These are phyloP conservation scores for Cocos nucifera DNA, from an alignment of 176 grass and related monocot genomes.

Conservation along the genomic window DNA sequence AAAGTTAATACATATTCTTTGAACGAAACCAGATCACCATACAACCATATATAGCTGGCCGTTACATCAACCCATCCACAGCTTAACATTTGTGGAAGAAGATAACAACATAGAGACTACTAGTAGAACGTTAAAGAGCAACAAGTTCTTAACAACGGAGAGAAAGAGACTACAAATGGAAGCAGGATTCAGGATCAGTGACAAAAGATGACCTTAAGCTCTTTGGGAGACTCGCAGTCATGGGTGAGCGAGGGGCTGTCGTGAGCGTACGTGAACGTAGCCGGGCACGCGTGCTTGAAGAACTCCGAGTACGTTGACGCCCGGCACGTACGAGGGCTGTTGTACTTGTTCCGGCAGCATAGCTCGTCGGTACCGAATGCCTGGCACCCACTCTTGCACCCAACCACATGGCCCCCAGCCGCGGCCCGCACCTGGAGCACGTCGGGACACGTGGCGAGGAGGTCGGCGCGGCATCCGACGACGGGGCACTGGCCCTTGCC, in stretches of 20 bases:
- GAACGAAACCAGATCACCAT: no score
- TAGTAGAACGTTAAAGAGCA: no score
- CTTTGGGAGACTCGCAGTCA: no score
- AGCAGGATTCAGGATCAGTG: no score
- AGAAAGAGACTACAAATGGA: no score
- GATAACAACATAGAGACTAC: no score
- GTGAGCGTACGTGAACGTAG: slow-evolving; percentile 85
- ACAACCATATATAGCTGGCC: no score
- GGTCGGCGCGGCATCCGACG: slow-evolving; percentile 56
- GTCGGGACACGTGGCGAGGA: slow-evolving; percentile 53
- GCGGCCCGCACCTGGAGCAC: slow-evolving; percentile 66
- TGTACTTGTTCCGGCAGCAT: slow-evolving; percentile 91
- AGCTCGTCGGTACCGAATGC: slow-evolving; percentile 79
- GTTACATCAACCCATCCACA: no score
- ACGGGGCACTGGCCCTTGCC: slow-evolving; percentile 74
- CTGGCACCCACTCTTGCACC: slow-evolving; percentile 81
- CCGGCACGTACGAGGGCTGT: slow-evolving; percentile 58
- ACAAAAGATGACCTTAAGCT: no score
- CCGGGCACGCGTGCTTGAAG: slow-evolving; percentile 89
- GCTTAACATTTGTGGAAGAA: no score
- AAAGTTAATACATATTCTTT: no score
- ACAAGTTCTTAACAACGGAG: no score
- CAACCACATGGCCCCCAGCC: slow-evolving; percentile 31
- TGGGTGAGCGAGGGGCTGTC: slow-evolving; percentile 23
- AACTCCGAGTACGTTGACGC: slow-evolving; percentile 75